phyloP scores from a whole-genome alignment of 2,329 filamentous ascomycete genomes.

The Helicocarpus griseus region DNA sequence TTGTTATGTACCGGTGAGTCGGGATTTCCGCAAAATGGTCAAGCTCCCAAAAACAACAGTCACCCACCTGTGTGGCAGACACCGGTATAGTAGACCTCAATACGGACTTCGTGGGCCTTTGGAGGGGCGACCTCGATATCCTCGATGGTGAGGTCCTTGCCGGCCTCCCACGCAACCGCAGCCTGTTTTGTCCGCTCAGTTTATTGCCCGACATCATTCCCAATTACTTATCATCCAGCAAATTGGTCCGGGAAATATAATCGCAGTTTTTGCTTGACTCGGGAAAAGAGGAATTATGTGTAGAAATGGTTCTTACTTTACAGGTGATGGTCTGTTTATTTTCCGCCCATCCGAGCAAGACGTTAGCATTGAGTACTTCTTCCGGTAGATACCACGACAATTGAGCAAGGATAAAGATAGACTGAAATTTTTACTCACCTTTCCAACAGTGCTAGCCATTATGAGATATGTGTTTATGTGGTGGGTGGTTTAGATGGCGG shows the following conservation, averaged over 20 bases:
- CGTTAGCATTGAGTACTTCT: conserved; percentile 6
- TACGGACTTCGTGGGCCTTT: conserved; percentile 86
- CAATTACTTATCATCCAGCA: background rate
- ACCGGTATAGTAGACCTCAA: conserved; percentile 94
- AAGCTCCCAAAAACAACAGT: background rate
- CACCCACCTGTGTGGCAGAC: conserved; percentile 88
- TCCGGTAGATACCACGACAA: conserved; percentile 5
- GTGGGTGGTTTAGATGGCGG: background rate
- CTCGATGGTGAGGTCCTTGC: conserved; percentile 79
- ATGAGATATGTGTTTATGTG: conserved; percentile 11
- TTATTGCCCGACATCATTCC: background rate
- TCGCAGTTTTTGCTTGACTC: background rate
- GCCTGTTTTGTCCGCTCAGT: conserved; percentile 42
- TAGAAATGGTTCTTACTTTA: conserved; percentile 44
- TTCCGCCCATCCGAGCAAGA: conserved; percentile 1
- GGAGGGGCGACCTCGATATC: conserved; percentile 87
- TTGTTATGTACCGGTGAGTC: background rate
- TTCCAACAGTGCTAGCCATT: conserved; percentile 50
- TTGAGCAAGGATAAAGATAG: conserved; percentile 3
- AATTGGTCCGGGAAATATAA: background rate
- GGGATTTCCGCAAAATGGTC: background rate
- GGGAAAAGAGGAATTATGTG: background rate
- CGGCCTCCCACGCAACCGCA: conserved; percentile 94
- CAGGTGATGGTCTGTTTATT: conserved; percentile 72
- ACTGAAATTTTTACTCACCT: conserved; percentile 30